These are phyloP conservation scores for Cladophialophora carrionii DNA, from an alignment of 2,329 filamentous ascomycete species.

Conservation along the genomic window DNA sequence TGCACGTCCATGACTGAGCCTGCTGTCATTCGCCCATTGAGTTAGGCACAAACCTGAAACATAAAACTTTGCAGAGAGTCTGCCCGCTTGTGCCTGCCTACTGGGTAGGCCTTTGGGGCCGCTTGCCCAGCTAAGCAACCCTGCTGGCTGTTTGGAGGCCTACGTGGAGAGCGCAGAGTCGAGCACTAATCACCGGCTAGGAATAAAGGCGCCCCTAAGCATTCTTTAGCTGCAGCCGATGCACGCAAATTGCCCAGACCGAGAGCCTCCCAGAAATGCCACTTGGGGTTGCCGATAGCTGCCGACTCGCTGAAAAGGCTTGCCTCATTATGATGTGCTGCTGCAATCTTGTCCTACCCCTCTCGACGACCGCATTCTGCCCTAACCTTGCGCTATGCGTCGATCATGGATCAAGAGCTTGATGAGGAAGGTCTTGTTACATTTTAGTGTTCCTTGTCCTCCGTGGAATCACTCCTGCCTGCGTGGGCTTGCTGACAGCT, in stretches of 20 bases:
- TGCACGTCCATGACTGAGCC: conserved; percentile 9
- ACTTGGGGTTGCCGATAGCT: conserved; percentile 9
- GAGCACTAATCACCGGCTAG: conserved; percentile 5
- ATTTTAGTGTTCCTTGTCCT: not conserved
- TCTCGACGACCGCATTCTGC: conserved; percentile 11
- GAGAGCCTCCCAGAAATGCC: conserved; percentile 3
- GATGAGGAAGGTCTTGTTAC: not conserved
- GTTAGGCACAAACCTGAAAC: conserved; percentile 14
- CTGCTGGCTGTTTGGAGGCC: conserved; percentile 6
- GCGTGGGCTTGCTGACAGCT: conserved; percentile 9
- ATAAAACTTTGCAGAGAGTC: conserved; percentile 14
- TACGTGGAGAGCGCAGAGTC: conserved; percentile 19
- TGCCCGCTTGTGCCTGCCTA: conserved; percentile 6
- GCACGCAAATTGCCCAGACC: not conserved
- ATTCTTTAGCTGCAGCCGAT: conserved; percentile 24
- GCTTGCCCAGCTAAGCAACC: conserved; percentile 12
- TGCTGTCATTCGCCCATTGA: conserved; percentile 10
- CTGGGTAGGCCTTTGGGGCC: not conserved
- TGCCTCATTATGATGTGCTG: conserved; percentile 24
- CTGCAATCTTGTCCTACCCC: conserved; percentile 11
- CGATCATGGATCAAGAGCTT: conserved; percentile 24
- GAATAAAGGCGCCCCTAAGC: conserved; percentile 21
- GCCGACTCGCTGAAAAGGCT: conserved; percentile 12
- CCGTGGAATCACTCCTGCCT: not conserved
- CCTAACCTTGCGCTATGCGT: conserved; percentile 28